Evolutionary conservation across 2,329 filamentous ascomycete species (phyloP).

Genomic region (Cladosporium sphaerospermum): DNA sequence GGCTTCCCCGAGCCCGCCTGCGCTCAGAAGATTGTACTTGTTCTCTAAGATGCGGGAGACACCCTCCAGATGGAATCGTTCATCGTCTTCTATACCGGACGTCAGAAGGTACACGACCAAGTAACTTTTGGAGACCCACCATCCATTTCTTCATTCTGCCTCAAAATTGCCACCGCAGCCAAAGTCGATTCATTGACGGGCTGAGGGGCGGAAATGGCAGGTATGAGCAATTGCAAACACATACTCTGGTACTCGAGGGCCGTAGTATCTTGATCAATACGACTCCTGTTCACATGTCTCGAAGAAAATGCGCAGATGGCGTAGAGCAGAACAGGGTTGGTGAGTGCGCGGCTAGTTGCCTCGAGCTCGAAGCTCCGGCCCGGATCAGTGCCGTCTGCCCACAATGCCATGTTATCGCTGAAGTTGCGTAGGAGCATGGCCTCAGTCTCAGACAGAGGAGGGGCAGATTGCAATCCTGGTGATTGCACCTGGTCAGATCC

Average conservation of each 20-base stretch:
- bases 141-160: conserved; percentile 45
- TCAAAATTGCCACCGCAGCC: conserved; percentile 44
- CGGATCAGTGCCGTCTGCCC: conserved; percentile 15
- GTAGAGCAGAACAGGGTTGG: conserved; percentile 43
- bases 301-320: conserved; percentile 44
- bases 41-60: conserved; percentile 35
- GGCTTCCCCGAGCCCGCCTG: conserved; percentile 36
- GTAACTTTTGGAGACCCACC: neutral
- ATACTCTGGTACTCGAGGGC: conserved; percentile 42
- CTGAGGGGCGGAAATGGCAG: conserved; percentile 38
- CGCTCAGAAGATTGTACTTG: conserved; percentile 32
- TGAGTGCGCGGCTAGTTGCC: conserved; percentile 42
- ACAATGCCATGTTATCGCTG: conserved; percentile 15
- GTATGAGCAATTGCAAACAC: conserved; percentile 43
- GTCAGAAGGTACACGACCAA: neutral
- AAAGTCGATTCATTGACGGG: conserved; percentile 44
- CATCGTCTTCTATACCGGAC: conserved; percentile 26
- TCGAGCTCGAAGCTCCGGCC: conserved; percentile 36
- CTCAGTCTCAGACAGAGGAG: conserved; percentile 6
- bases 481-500: neutral
- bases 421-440: conserved; percentile 15
- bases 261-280: conserved; percentile 34
- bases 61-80: conserved; percentile 35
- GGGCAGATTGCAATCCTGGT: neutral
- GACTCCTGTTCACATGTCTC: conserved; percentile 38